Base-by-base conservation (phyloP, 169 alveolate species). In the Eimeria zaria region DNA sequence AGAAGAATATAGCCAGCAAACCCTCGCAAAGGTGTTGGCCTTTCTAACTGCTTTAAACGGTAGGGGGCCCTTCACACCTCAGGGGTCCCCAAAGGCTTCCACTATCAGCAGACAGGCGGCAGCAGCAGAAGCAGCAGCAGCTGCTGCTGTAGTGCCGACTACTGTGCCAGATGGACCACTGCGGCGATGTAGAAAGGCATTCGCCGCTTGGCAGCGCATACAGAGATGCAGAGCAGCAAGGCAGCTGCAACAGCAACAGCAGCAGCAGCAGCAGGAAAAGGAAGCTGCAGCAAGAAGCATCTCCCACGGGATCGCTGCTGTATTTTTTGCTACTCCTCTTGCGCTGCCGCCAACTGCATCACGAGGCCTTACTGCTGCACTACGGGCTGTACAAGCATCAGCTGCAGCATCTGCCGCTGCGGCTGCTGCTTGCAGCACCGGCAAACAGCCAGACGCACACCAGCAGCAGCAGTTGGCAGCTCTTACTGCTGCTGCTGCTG, bases 401-500 rank as follows among this genome's bases (percentile, higher is more conserved):
- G 93, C 93, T 39, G 80, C 81, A 60, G 93, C 91, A 33, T 11
- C 91, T 9, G 91, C 91, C 58, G 91, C 93, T 55, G 92, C 92
- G 60, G 81, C 80, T 87, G 78, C 18, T 39, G 60, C 93, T 64
- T 6, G 93, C 81, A 39, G 67, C 93, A 27, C 64, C 33, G 48
- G 16, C 67, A 14, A 3, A 36, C 51, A 33, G 36, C 60, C 93
- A 62, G 93, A 20, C 5, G 53, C 55, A 7, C 91, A 53, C 5
- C 74, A 53, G 83, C 78, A 83, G 51, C 73, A 62, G 22, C 81
- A 39, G n/a, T 27, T 87, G 9, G 33, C 81, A 53, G 36, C 93
- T 33, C 27, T 58, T 22, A 33, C 81, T 55, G 93, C 83, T 39
- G 81, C 93, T 55, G 93, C 93, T 58, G 93, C 93, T 58, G 81